phyloP scores from a whole-genome alignment of 2,329 filamentous ascomycete species.

The Tolypocladium nubicola region DNA sequence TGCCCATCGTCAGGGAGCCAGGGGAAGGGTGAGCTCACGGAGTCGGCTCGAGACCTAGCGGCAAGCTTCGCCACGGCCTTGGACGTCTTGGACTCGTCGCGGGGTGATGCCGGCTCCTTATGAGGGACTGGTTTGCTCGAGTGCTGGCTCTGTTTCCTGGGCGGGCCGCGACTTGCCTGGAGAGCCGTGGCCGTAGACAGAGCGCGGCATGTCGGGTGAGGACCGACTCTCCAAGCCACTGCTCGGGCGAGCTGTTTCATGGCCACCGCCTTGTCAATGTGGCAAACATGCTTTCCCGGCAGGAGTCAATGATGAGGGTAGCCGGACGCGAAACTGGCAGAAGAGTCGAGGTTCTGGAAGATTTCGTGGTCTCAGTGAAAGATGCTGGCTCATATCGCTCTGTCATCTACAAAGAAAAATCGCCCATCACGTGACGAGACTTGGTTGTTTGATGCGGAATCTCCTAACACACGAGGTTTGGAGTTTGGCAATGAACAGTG shows the following conservation, averaged over 20 bases:
- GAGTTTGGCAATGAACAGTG: neutral
- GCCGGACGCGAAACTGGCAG: neutral
- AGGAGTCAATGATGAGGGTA: neutral
- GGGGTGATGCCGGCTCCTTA: neutral
- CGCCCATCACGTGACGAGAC: neutral
- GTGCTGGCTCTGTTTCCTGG: neutral
- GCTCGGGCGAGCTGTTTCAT: conserved; percentile 20
- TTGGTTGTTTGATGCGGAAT: neutral
- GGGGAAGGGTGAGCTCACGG: conserved; percentile 10
- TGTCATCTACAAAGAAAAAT: neutral
- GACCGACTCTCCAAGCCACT: conserved; percentile 12
- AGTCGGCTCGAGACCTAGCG: conserved; percentile 10
- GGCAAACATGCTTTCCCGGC: conserved; percentile 1
- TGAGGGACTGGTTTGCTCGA: neutral
- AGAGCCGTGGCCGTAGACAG: conserved; percentile 17
- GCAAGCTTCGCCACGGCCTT: conserved; percentile 2
- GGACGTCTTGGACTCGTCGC: neutral
- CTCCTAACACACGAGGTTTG: neutral
- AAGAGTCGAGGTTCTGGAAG: neutral
- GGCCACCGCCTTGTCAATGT: conserved; percentile 5
- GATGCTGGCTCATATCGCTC: no score
- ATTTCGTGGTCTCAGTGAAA: neutral
- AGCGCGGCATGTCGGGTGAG: conserved; percentile 7
- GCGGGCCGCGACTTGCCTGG: conserved; percentile 1
- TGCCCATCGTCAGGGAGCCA: neutral